Evolutionary conservation across 2,329 filamentous ascomycete genomes (phyloP).

Genomic region (Scedosporium dehoogii): DNA sequence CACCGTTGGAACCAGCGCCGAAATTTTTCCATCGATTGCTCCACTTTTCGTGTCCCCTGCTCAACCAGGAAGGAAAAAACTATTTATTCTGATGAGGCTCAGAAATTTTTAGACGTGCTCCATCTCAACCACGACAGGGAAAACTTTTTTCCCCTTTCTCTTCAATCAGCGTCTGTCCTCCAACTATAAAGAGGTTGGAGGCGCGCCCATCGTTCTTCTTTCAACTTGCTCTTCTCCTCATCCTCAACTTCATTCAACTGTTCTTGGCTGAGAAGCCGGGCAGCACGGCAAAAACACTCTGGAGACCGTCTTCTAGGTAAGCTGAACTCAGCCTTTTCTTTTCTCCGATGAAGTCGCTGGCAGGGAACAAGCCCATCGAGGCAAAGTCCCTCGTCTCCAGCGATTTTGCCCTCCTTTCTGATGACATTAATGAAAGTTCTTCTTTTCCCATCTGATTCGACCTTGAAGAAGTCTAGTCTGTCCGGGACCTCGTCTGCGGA

Average conservation of each 20-base stretch:
- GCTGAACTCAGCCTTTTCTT: not conserved
- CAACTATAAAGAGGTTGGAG: not conserved
- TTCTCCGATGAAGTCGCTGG: not conserved
- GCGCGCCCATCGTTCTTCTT: not conserved
- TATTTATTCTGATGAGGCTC: not conserved
- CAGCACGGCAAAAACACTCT: not conserved
- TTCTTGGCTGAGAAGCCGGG: too few species aligned
- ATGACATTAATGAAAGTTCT: slow-evolving; percentile 68
- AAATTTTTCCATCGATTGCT: not conserved
- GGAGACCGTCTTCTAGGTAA: not conserved
- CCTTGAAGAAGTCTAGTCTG: slow-evolving; percentile 69
- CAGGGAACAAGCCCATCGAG: not conserved
- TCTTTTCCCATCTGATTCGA: slow-evolving; percentile 86
- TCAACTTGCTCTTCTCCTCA: not conserved
- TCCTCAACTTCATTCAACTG: not conserved
- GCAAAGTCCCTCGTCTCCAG: slow-evolving; percentile 16
- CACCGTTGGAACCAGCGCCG: not conserved
- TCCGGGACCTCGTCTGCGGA: slow-evolving; percentile 49
- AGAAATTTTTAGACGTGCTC: slow-evolving; percentile 10
- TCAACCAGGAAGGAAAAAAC: not conserved
- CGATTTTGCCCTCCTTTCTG: slow-evolving; percentile 29
- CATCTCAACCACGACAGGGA: not conserved
- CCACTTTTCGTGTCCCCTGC: not conserved
- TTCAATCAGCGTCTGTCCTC: not conserved
- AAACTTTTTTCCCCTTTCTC: not conserved